phyloP scores from a whole-genome alignment of 441 rosid genomes.

The Populus hybrid region DNA sequence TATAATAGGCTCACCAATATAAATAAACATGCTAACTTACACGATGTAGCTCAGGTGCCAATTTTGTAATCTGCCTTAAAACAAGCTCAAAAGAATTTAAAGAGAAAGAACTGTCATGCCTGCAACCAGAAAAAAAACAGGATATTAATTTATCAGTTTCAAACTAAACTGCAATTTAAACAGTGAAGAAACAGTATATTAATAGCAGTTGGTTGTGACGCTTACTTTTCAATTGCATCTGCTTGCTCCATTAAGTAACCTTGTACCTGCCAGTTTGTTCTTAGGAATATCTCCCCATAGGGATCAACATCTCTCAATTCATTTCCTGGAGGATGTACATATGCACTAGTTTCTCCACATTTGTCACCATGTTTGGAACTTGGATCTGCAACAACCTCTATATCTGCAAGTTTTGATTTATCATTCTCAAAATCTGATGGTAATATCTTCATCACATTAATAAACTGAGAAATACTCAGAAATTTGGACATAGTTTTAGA shows the following conservation, averaged over 20 bases:
- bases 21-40: slow-evolving; percentile 44
- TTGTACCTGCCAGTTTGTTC: slow-evolving; percentile 81
- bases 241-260: slow-evolving; percentile 88
- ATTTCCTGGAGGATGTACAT: slow-evolving; percentile 38
- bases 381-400: slow-evolving; percentile 44
- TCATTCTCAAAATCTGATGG: slow-evolving; percentile 13
- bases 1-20: slow-evolving; percentile 2
- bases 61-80: slow-evolving; percentile 67
- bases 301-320: slow-evolving; percentile 35
- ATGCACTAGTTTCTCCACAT: slow-evolving; percentile 39
- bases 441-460: neutral
- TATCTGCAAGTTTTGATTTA: slow-evolving; percentile 47
- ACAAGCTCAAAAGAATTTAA: slow-evolving; percentile 61
- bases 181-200: slow-evolving; percentile 4
- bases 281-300: slow-evolving; percentile 54
- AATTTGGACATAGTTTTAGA: neutral
- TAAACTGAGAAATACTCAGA: neutral
- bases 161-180: slow-evolving; percentile 1
- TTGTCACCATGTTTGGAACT: slow-evolving; percentile 42
- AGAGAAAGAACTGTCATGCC: slow-evolving; percentile 72
- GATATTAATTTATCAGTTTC: slow-evolving; percentile 2
- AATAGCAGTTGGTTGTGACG: slow-evolving; percentile 13
- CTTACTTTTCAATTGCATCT: slow-evolving; percentile 81
- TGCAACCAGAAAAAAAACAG: slow-evolving; percentile 31
- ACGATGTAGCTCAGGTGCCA: slow-evolving; percentile 94